Evolutionary conservation across 139 green algal species (phyloP).

Genomic region (Chlorella sp.): DNA sequence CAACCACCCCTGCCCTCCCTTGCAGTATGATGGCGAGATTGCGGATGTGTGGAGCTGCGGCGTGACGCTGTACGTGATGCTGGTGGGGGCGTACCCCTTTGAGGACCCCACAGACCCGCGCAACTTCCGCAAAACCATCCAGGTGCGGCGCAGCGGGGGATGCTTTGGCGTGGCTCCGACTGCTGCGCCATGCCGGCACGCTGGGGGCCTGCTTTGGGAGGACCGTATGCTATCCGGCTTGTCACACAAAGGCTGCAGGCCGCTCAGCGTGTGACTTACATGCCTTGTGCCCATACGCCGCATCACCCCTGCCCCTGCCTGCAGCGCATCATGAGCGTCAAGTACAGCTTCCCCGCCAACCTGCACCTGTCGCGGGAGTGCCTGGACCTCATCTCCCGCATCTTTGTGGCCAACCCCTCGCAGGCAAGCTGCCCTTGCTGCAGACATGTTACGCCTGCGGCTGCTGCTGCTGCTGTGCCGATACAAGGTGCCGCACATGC

Average conservation of each 20-base stretch:
- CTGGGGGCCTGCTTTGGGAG: no score
- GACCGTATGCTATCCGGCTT: no score
- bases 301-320: neutral
- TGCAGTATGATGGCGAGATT: conserved; percentile 90
- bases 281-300: no score
- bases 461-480: no score
- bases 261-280: no score
- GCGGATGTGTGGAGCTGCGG: conserved; percentile 98
- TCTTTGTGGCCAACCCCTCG: conserved; percentile 86
- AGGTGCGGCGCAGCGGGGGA: conserved; percentile 55
- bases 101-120: conserved; percentile 95
- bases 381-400: conserved; percentile 86
- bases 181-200: neutral
- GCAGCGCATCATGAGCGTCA: conserved; percentile 93
- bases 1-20: neutral
- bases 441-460: no score
- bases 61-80: conserved; percentile 99
- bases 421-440: conserved; percentile 30
- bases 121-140: conserved; percentile 99
- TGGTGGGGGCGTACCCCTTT: conserved; percentile 98
- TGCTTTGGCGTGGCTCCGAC: no score
- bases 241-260: no score
- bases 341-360: conserved; percentile 84
- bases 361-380: conserved; percentile 85
- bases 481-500: no score